These are phyloP conservation scores for Allium sativum DNA, from an alignment of 106 monocot species.

Conservation along the genomic window DNA sequence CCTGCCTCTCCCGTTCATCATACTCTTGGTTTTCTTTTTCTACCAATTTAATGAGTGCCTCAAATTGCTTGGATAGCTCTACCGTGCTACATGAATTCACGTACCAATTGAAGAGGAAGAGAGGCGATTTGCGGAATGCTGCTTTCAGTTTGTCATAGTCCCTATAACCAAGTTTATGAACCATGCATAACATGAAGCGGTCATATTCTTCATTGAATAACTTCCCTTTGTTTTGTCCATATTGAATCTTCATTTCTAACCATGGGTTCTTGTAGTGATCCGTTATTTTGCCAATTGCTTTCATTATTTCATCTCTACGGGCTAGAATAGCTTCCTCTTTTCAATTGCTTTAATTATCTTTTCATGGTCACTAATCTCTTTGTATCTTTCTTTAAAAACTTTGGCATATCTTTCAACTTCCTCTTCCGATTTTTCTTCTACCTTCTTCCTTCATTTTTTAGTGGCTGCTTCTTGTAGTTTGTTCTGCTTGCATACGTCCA, in stretches of 20 bases:
- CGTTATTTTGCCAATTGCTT: slow-evolving; percentile 84
- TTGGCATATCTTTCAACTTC: slow-evolving; percentile 95
- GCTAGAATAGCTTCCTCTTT: slow-evolving; percentile 88
- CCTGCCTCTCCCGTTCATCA: slow-evolving; percentile 87
- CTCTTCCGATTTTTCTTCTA: slow-evolving; percentile 84
- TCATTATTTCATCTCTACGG: slow-evolving; percentile 95
- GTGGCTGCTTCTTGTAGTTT: slow-evolving; percentile 44
- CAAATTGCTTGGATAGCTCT: slow-evolving; percentile 81
- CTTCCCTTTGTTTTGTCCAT: slow-evolving; percentile 98
- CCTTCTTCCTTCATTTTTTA: slow-evolving; percentile 48
- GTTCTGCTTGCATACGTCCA: too few relatives aligned
- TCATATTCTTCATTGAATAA: slow-evolving; percentile 97
- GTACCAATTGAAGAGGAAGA: slow-evolving; percentile 98
- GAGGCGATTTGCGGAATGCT: slow-evolving; percentile 76
- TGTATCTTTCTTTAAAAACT: slow-evolving; percentile 81
- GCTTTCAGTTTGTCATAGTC: slow-evolving; percentile 93
- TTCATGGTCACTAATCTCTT: slow-evolving; percentile 88
- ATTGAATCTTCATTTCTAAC: slow-evolving; percentile 96
- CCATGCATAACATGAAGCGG: slow-evolving; percentile 97
- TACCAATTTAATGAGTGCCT: slow-evolving; percentile 84
- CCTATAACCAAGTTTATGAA: slow-evolving; percentile 94
- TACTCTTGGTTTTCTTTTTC: slow-evolving; percentile 97
- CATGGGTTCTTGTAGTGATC: slow-evolving; percentile 95
- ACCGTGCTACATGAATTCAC: slow-evolving; percentile 92
- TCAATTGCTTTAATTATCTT: slow-evolving; percentile 93